Conservation (phyloP, 495 filamentous ascomycete genomes). For the Schizothecium vesticola region DNA sequence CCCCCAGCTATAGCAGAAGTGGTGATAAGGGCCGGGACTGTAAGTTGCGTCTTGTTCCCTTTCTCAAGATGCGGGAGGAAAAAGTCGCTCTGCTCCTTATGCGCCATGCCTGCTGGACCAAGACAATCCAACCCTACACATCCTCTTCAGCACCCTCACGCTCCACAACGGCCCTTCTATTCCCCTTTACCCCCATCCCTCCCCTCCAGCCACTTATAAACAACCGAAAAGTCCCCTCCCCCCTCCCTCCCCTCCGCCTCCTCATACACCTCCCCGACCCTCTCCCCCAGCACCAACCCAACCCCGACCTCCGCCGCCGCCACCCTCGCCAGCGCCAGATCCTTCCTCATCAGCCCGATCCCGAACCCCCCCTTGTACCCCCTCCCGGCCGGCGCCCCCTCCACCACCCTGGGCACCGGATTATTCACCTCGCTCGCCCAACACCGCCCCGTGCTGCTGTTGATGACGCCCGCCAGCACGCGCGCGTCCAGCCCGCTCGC, state of each 20-base stretch:
- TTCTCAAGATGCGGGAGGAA: not conserved
- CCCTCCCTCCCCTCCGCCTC: slow-evolving; percentile 52
- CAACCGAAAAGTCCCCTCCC: slow-evolving; percentile 78
- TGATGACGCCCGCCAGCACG: slow-evolving; percentile 73
- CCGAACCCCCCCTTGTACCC: slow-evolving; percentile 83
- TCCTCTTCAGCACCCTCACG: not conserved
- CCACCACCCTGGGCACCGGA: slow-evolving; percentile 79
- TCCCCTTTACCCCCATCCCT: slow-evolving; percentile 30
- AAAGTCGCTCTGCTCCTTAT: not conserved
- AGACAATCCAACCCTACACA: not conserved
- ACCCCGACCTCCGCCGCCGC: slow-evolving; percentile 66
- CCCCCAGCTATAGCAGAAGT: not conserved
- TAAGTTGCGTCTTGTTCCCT: not conserved
- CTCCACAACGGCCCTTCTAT: too few relatives aligned
- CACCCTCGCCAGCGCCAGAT: slow-evolving; percentile 64
- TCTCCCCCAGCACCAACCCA: slow-evolving; percentile 58
- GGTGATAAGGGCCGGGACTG: not conserved
- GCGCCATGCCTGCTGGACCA: not conserved
- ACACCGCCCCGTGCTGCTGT: slow-evolving; percentile 77
- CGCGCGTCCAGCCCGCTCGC: slow-evolving; percentile 78
- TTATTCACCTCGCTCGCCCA: slow-evolving; percentile 94
- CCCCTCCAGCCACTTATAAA: slow-evolving; percentile 67
- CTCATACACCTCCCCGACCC: slow-evolving; percentile 64
- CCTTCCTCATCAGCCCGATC: slow-evolving; percentile 79
- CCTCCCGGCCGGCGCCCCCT: slow-evolving; percentile 62